These are phyloP conservation scores for Neonectria magnoliae DNA, from an alignment of 2,329 filamentous ascomycete genomes.

Conservation along the genomic window DNA sequence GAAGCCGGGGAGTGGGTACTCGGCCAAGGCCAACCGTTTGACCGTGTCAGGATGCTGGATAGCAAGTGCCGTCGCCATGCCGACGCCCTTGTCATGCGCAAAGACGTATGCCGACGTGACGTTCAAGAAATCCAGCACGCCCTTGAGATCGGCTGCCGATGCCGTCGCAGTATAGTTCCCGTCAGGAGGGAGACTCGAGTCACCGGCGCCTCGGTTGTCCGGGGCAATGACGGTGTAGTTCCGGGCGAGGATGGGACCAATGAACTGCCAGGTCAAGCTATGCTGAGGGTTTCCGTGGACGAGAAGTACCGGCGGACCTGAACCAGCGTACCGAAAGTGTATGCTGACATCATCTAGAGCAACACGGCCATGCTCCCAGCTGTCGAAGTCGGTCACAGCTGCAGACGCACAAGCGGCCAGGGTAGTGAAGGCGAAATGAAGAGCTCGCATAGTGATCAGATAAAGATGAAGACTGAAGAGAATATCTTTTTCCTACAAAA, in stretches of 20 bases:
- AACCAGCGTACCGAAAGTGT: constrained; percentile 54
- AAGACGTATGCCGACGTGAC: constrained; percentile 55
- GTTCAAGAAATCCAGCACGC: constrained; percentile 54
- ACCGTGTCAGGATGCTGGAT: constrained; percentile 49
- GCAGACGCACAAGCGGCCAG: constrained; percentile 5
- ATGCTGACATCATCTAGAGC: constrained; percentile 52
- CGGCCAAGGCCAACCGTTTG: constrained; percentile 48
- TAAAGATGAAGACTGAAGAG: neutral
- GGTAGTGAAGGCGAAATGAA: constrained; percentile 1
- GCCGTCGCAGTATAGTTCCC: constrained; percentile 54
- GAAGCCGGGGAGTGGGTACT: constrained; percentile 55
- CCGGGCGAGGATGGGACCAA: constrained; percentile 53
- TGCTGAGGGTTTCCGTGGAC: constrained; percentile 55
- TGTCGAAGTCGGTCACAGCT: constrained; percentile 47
- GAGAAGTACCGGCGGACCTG: constrained; percentile 52
- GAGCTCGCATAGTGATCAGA: constrained; percentile 7
- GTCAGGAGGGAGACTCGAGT: constrained; percentile 50
- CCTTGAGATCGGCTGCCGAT: constrained; percentile 51
- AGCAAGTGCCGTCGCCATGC: constrained; percentile 53
- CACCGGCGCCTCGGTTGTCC: constrained; percentile 54
- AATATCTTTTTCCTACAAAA: no score
- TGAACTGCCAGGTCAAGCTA: constrained; percentile 51
- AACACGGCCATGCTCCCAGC: constrained; percentile 50
- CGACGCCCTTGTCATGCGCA: constrained; percentile 57
- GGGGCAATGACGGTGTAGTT: constrained; percentile 56